Base-by-base conservation (phyloP, 2,329 filamentous ascomycete genomes). In the Torrubiellomyces zombiae region DNA sequence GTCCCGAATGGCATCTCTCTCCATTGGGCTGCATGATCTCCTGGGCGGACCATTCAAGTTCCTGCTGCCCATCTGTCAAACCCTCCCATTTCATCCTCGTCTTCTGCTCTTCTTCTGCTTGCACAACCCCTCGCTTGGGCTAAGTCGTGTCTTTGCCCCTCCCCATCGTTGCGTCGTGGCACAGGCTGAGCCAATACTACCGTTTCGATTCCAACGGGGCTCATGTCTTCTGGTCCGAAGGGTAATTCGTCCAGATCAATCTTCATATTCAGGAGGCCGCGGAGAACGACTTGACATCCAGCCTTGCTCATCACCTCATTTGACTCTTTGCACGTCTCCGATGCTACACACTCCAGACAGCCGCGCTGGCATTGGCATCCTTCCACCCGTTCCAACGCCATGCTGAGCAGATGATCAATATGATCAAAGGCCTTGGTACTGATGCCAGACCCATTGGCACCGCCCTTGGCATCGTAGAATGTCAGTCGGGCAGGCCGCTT, bases 231-330 rank as follows among this genome's bases (percentile, higher is more conserved):
- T 2, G 76, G 74, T 0, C 83, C 85, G 72, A 83, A 89, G 0
- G 85, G 85, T 42, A 95, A 50, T n/a, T 62, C 58, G 19, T 92
- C 81, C 4, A 91, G 53, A 48, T 93, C 80, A 28, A 94, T 77
- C 16, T 83, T 69, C 46, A 72, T 60, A 12, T 75, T 75, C 26
- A 94, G 47, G 27, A 94, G 45, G 32, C 66, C 70, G 51, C 75
- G 78, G 29, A 95, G 53, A 16, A 95, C 72, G 14, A 94, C 83
- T 28, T 68, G 70, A 6, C 78, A 75, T 0, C 86, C 86, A 1
- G 76, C 80, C 50, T 94, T 95, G 42, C 79, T 89, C 76, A 94
- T 89, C 7, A 95, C 83, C 41, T 80, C 69, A 44, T 94, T 94
- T 27, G 72, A 67, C 48, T 93, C 71, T 47, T 77, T 81, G 48